phyloP scores from a whole-genome alignment of 2,329 filamentous ascomycete genomes.

The Alternaria sp. region DNA sequence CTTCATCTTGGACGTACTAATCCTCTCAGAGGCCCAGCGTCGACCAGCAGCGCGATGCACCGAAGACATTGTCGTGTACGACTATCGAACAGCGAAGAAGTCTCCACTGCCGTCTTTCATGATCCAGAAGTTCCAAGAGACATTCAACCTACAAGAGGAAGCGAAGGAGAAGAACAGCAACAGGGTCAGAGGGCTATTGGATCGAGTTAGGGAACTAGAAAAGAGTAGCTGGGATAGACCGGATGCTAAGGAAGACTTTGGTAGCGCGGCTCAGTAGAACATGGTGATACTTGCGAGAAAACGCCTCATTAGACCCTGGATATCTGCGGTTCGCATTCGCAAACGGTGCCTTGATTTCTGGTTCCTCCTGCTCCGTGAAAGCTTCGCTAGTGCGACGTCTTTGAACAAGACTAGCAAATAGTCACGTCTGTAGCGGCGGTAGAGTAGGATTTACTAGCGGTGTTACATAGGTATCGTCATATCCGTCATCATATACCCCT shows the following conservation, averaged over 20 bases:
- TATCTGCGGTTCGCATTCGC: neutral
- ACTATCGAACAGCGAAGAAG: conserved; percentile 68
- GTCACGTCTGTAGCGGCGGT: neutral
- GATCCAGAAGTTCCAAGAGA: conserved; percentile 64
- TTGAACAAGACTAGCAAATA: neutral
- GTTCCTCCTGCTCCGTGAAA: neutral
- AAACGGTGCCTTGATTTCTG: neutral
- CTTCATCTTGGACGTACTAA: conserved; percentile 66
- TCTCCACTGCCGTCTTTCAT: conserved; percentile 65
- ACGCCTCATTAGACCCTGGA: neutral
- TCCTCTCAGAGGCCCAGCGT: conserved; percentile 77
- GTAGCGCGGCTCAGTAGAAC: conserved; percentile 30
- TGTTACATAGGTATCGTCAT: conserved; percentile 1
- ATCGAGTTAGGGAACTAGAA: conserved; percentile 66
- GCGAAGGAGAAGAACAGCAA: conserved; percentile 60
- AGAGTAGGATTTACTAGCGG: neutral
- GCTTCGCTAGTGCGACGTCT: neutral
- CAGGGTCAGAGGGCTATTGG: conserved; percentile 60
- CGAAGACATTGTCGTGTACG: conserved; percentile 82
- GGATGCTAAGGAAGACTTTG: conserved; percentile 73
- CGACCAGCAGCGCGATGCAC: conserved; percentile 74
- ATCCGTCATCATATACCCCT: neutral
- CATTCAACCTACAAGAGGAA: conserved; percentile 67
- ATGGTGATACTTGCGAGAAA: neutral
- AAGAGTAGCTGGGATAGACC: conserved; percentile 73